phyloP scores from a whole-genome alignment of 352 stramenopile genomes.

The Pythium catenulatum region DNA sequence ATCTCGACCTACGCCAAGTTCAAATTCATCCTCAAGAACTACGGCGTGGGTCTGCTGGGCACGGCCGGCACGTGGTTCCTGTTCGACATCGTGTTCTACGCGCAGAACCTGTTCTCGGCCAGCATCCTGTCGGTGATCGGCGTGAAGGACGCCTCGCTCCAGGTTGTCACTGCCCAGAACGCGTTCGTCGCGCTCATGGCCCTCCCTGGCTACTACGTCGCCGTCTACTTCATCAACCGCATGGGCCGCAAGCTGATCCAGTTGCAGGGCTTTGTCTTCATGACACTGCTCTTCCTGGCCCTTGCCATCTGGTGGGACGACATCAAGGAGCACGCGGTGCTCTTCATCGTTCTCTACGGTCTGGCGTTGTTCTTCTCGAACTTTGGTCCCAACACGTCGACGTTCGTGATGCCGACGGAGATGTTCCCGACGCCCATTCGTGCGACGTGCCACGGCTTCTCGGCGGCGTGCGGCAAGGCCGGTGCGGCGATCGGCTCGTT shows the following conservation, averaged over 20 bases:
- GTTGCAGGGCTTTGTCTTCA: conserved; percentile 71
- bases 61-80: conserved; percentile 78
- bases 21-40: conserved; percentile 68
- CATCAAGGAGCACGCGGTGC: conserved; percentile 49
- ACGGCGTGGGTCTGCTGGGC: conserved; percentile 59
- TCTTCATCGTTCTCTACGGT: conserved; percentile 77
- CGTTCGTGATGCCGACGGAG: conserved; percentile 89
- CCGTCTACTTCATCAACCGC: conserved; percentile 75
- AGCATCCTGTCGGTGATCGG: conserved; percentile 68
- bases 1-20: conserved; percentile 30
- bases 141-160: conserved; percentile 63
- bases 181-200: conserved; percentile 48
- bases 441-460: conserved; percentile 85
- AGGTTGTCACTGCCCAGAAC: conserved; percentile 67
- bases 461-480: conserved; percentile 80
- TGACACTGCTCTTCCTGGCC: conserved; percentile 68
- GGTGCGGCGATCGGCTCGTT: conserved; percentile 67
- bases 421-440: conserved; percentile 60
- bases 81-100: conserved; percentile 84
- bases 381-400: conserved; percentile 78
- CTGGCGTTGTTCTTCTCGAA: conserved; percentile 68
- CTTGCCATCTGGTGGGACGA: conserved; percentile 65
- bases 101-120: conserved; percentile 76
- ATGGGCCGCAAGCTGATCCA: conserved; percentile 78
- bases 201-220: conserved; percentile 82